Base-by-base conservation (phyloP, 2,329 filamentous ascomycete genomes). In the Phialocephala subalpina region DNA sequence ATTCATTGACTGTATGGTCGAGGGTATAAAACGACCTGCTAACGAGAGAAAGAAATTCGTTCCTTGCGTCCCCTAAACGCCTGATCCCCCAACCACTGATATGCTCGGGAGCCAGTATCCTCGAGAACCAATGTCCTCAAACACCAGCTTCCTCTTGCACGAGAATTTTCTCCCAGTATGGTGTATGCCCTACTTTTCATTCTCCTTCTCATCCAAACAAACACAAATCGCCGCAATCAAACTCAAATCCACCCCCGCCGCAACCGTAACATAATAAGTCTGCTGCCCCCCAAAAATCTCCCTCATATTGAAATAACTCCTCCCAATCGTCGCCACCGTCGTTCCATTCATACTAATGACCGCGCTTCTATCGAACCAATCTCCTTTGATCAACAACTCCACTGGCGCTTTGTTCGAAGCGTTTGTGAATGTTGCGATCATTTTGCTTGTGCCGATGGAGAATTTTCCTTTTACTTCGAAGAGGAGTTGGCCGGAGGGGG, bases 181-280 rank as follows among this genome's bases (percentile, higher is more conserved):
- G n/a, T 33, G 29, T 33, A 9, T 9, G 29, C 29, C 20, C 62
- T 72, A 66, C 63, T 69, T 72, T 63, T 86, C 82, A 57, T 87
- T 86, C 64, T 89, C 85, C 79, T 84, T 85, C 82, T 92, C 89
- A 69, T 92, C 90, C 66, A 92, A 78, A 67, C 85, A 88, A 60
- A 92, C 87, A 73, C 88, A 92, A 73, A 92, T 80, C 12, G 89
- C 90, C 0, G 83, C 86, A 69, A 92, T 84, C 56, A 92, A 73
- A 3, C 87, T 84, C 77, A 90, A 82, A 73, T 93, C 90, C 7
- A 91, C 86, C 18, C 86, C 86, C 0, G 89, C 87, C 1, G 88
- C 88, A 6, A 92, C 82, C 0, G 82, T 82, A 5, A 92, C 82
- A 1, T 82, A 84, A 70, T 92, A 92, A 42, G 88, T 90, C 78